Percentiles rank a stretch among this genome's conserved stretches.
These are phyloP conservation scores for Penicillium sclerotiorum DNA, from an alignment of 2,329 filamentous ascomycete species.

Conservation along the genomic window DNA sequence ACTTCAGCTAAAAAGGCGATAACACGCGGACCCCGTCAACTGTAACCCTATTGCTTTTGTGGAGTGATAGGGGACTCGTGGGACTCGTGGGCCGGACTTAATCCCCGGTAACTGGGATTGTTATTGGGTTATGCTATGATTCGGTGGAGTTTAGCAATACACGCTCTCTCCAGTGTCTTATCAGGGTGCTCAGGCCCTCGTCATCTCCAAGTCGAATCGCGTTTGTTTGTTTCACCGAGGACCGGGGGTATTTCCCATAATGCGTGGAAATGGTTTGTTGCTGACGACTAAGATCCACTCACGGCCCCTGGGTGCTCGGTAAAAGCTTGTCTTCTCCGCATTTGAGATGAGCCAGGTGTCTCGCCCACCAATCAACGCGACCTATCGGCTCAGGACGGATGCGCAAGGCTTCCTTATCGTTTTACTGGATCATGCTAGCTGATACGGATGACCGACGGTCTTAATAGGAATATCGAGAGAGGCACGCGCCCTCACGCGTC, in stretches of 20 bases:
- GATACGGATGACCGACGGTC: slow-evolving; percentile 2
- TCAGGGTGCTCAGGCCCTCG: not conserved
- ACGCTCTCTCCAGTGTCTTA: not conserved
- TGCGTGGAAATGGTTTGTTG: slow-evolving; percentile 1
- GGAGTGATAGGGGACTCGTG: slow-evolving; percentile 1
- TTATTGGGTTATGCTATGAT: slow-evolving; percentile 5
- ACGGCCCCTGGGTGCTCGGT: slow-evolving; percentile 5
- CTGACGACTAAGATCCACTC: slow-evolving; percentile 3
- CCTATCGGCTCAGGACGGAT: not conserved
- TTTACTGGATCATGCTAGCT: not conserved
- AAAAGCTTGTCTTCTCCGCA: slow-evolving; percentile 14
- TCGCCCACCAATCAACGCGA: slow-evolving; percentile 6
- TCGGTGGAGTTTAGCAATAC: not conserved
- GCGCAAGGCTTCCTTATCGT: not conserved
- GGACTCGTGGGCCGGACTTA: slow-evolving; percentile 3
- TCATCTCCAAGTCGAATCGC: not conserved
- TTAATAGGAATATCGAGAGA: too few relatives aligned
- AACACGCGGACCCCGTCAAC: too few relatives aligned
- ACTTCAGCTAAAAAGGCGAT: too few relatives aligned
- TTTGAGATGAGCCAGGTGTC: not conserved
- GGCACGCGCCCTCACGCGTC: too few relatives aligned
- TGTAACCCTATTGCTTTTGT: not conserved
- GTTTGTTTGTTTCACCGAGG: slow-evolving; percentile 3
- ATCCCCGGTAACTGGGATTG: not conserved
- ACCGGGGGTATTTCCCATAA: not conserved